Percentiles rank a stretch among this genome's conserved stretches.
phyloP scores from a whole-genome alignment of 2,329 filamentous ascomycete genomes.

The Sporothrix dimorphospora region DNA sequence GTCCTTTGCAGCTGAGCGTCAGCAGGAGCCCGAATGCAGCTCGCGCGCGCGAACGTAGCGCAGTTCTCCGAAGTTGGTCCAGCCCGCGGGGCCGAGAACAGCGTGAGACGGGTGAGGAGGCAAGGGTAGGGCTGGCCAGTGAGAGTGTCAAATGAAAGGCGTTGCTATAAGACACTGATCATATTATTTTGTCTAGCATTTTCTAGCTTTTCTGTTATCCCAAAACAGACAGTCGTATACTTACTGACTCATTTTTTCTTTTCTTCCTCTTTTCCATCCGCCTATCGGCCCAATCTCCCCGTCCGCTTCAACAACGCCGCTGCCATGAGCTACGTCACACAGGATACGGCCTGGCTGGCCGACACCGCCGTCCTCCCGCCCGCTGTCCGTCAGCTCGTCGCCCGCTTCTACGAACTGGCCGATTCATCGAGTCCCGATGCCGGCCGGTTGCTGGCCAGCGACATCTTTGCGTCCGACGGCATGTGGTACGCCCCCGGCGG shows the following conservation, averaged over 20 bases:
- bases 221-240: background rate
- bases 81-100: background rate
- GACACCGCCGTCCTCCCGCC: background rate
- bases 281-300: too few species aligned
- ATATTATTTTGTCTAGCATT: background rate
- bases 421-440: background rate
- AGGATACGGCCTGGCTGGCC: constrained; percentile 2
- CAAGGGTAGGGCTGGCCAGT: background rate
- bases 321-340: constrained; percentile 10
- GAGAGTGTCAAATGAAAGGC: background rate
- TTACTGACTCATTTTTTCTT: too few species aligned
- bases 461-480: background rate
- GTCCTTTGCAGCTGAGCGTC: background rate
- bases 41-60: background rate
- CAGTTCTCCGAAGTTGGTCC: background rate
- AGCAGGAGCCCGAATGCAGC: background rate
- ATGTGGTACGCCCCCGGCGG: background rate
- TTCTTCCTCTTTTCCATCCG: background rate
- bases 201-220: background rate
- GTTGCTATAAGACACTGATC: too few species aligned
- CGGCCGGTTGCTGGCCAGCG: background rate
- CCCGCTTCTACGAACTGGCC: background rate
- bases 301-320: too few species aligned
- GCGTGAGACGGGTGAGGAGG: too few species aligned
- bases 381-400: background rate